phyloP scores from a whole-genome alignment of 2,329 filamentous ascomycete genomes.

The Cryoendolithus antarcticus region DNA sequence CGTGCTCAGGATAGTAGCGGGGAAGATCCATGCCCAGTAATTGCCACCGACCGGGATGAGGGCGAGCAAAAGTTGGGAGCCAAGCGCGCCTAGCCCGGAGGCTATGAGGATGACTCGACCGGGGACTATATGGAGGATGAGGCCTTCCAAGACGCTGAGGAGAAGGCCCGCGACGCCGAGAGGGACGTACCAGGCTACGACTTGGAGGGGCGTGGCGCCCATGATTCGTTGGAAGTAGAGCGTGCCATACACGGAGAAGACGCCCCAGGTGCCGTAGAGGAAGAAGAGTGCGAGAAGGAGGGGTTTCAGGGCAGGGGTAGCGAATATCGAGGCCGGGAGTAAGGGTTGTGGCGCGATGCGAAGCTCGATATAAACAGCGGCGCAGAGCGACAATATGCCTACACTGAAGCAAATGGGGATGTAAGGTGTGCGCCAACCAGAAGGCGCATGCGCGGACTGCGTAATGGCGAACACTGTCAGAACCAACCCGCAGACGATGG shows the following conservation, averaged over 20 bases:
- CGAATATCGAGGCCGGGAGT: conserved; percentile 56
- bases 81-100: conserved; percentile 45
- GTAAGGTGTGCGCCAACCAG: conserved; percentile 59
- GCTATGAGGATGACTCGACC: conserved; percentile 52
- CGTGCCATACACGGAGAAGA: conserved; percentile 57
- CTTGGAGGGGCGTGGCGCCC: conserved; percentile 43
- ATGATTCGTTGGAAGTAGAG: conserved; percentile 54
- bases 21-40: conserved; percentile 64
- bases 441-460: conserved; percentile 53
- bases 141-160: conserved; percentile 49
- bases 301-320: conserved; percentile 53
- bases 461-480: conserved; percentile 64
- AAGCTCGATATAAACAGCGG: conserved; percentile 56
- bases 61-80: conserved; percentile 49
- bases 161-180: conserved; percentile 56
- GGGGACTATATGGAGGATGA: conserved; percentile 51
- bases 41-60: conserved; percentile 42
- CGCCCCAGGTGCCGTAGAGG: conserved; percentile 53
- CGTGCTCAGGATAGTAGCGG: conserved; percentile 54
- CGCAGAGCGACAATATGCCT: conserved; percentile 46
- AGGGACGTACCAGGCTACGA: conserved; percentile 56
- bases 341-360: conserved; percentile 55
- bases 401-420: conserved; percentile 52
- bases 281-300: conserved; percentile 49
- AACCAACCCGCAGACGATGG: conserved; percentile 53